Conservation (phyloP, 768 basidiomycete genomes). For the Boletus rufocinnamomeus region DNA sequence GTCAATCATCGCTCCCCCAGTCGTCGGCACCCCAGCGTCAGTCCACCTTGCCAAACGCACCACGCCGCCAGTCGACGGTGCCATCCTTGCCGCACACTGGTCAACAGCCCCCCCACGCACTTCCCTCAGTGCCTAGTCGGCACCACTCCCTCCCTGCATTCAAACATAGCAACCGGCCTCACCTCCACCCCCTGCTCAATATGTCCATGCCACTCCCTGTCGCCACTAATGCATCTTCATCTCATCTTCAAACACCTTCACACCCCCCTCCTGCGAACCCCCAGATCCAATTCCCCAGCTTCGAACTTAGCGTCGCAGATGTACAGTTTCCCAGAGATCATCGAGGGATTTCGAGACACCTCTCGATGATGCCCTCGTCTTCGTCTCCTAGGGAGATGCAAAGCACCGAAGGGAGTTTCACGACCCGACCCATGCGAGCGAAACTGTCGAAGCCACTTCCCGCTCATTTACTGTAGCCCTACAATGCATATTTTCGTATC, state of each 20-base stretch:
- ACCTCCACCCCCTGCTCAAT: not conserved
- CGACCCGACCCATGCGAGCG: conserved; percentile 3
- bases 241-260: conserved; percentile 12
- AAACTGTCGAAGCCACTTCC: conserved; percentile 25
- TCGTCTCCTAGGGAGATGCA: conserved; percentile 14
- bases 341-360: conserved; percentile 15
- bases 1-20: conserved; percentile 5
- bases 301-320: not conserved
- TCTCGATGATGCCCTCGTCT: conserved; percentile 21
- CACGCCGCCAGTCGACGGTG: conserved; percentile 17
- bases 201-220: conserved; percentile 7
- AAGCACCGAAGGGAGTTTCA: conserved; percentile 1
- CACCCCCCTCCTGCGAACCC: conserved; percentile 3
- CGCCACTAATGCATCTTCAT: not conserved
- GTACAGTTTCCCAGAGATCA: not conserved
- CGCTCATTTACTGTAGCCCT: conserved; percentile 23
- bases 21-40: conserved; percentile 1
- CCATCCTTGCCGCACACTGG: not conserved
- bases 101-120: not conserved
- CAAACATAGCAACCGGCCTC: conserved; percentile 8
- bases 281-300: not conserved
- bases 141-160: conserved; percentile 29
- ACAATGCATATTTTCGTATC: conserved; percentile 6
- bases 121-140: conserved; percentile 12
- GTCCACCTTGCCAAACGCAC: not conserved